phyloP scores from a whole-genome alignment of 176 grass and related monocot genomes.

The Pontederia paniculata region DNA sequence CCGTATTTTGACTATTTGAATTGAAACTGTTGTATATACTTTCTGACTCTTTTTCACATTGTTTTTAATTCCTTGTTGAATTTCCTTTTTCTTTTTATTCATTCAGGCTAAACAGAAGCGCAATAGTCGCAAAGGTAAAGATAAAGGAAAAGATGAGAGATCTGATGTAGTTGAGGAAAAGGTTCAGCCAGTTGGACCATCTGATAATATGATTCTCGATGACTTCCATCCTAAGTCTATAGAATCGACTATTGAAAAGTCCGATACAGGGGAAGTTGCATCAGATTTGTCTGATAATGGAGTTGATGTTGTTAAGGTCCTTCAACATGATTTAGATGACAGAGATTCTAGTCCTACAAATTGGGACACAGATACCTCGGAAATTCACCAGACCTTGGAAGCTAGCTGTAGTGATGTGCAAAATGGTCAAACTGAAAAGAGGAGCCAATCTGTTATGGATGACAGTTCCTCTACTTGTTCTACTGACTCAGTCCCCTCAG shows the following conservation, averaged over 20 bases:
- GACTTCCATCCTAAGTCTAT: constrained; percentile 13
- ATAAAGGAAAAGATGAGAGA: constrained; percentile 59
- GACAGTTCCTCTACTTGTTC: constrained; percentile 96
- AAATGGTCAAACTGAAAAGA: constrained; percentile 62
- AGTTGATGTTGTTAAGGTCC: constrained; percentile 56
- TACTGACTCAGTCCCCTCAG: constrained; percentile 61
- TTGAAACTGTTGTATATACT: too few relatives aligned
- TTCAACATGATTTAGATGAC: constrained; percentile 65
- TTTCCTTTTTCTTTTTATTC: constrained; percentile 2
- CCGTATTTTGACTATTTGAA: too few relatives aligned
- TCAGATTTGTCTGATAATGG: constrained; percentile 80
- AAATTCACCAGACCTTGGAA: constrained; percentile 35
- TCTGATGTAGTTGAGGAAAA: constrained; percentile 31
- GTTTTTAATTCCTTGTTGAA: not conserved
- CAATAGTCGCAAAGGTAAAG: constrained; percentile 59
- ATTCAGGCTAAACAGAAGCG: constrained; percentile 88
- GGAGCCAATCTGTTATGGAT: constrained; percentile 41
- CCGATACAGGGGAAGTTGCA: constrained; percentile 49
- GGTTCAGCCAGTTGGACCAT: constrained; percentile 21
- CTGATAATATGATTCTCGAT: constrained; percentile 40
- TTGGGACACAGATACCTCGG: constrained; percentile 85
- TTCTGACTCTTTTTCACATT: too few relatives aligned
- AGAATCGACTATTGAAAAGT: constrained; percentile 27
- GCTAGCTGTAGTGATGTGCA: constrained; percentile 33
- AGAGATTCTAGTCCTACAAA: constrained; percentile 53